These are phyloP conservation scores for Galerina sulciceps DNA, from an alignment of 768 basidiomycete genomes.

Conservation along the genomic window DNA sequence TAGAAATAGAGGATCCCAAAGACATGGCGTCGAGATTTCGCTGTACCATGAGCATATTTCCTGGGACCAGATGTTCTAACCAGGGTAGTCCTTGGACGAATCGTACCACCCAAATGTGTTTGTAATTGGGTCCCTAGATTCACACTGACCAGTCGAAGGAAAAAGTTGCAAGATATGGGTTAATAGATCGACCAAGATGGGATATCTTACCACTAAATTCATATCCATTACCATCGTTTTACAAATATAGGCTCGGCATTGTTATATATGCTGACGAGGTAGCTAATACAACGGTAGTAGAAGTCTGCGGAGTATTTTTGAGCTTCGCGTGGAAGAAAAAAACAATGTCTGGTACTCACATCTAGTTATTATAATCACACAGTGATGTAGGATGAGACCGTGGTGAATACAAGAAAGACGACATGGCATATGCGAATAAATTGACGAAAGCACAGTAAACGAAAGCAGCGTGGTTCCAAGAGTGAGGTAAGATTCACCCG, in stretches of 20 bases:
- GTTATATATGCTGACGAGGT: slow-evolving; percentile 16
- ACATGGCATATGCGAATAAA: slow-evolving; percentile 23
- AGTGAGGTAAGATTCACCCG: not conserved
- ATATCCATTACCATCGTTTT: slow-evolving; percentile 6
- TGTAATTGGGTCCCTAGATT: slow-evolving; percentile 9
- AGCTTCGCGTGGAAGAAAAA: slow-evolving; percentile 7
- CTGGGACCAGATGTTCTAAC: slow-evolving; percentile 4
- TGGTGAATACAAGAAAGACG: slow-evolving; percentile 20
- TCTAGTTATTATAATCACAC: slow-evolving; percentile 22
- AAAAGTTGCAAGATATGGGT: slow-evolving; percentile 12
- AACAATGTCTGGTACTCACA: slow-evolving; percentile 16
- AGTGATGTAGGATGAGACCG: slow-evolving; percentile 18
- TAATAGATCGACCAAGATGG: slow-evolving; percentile 14
- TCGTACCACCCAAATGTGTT: not conserved
- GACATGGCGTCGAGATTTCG: not conserved
- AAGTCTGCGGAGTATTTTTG: slow-evolving; percentile 19
- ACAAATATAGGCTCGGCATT: slow-evolving; percentile 24
- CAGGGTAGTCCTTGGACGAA: not conserved
- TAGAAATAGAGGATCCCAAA: not conserved
- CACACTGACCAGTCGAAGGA: slow-evolving; percentile 13
- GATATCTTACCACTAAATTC: slow-evolving; percentile 13
- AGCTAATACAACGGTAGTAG: slow-evolving; percentile 22
- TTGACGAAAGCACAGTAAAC: slow-evolving; percentile 20
- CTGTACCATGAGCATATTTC: not conserved
- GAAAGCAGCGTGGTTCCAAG: slow-evolving; percentile 9